These are phyloP conservation scores for Chalciporus chontae DNA, from an alignment of 768 basidiomycete species.

Conservation along the genomic window DNA sequence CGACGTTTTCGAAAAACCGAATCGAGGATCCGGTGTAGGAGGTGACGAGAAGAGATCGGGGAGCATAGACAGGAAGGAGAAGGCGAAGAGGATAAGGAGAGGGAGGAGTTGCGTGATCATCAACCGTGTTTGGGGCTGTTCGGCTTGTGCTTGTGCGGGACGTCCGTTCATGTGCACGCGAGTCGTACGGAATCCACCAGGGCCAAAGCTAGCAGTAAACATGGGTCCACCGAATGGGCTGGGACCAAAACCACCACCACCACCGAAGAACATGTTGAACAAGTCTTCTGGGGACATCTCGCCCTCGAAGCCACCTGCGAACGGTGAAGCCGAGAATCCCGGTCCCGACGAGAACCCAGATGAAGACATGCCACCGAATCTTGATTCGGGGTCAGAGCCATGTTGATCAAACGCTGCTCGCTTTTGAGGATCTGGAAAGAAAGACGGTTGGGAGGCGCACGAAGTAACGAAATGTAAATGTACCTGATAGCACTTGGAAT, in stretches of 20 bases:
- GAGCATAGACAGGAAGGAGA: constrained; percentile 79
- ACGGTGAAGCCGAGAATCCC: constrained; percentile 49
- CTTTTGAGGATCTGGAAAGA: constrained; percentile 71
- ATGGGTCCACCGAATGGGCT: constrained; percentile 49
- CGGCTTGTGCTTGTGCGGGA: constrained; percentile 35
- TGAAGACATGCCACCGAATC: constrained; percentile 68
- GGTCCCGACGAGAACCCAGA: constrained; percentile 39
- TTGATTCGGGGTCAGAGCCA: constrained; percentile 86
- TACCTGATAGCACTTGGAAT: constrained; percentile 89
- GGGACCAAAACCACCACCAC: constrained; percentile 58
- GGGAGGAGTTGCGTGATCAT: constrained; percentile 77
- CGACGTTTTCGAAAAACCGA: constrained; percentile 60
- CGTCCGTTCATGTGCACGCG: constrained; percentile 45
- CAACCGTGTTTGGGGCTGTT: constrained; percentile 49
- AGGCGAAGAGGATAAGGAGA: constrained; percentile 75
- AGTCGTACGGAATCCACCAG: constrained; percentile 76
- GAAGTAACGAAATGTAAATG: neutral
- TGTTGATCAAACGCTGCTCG: constrained; percentile 81
- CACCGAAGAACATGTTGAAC: constrained; percentile 98
- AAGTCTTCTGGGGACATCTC: constrained; percentile 95
- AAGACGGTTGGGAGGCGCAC: constrained; percentile 5
- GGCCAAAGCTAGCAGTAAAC: constrained; percentile 77
- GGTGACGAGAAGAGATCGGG: constrained; percentile 71
- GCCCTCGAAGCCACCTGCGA: constrained; percentile 60
- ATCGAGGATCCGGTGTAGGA: constrained; percentile 73